Conservation (phyloP, 2,329 filamentous ascomycete species). For the Claviceps fusiformis region DNA sequence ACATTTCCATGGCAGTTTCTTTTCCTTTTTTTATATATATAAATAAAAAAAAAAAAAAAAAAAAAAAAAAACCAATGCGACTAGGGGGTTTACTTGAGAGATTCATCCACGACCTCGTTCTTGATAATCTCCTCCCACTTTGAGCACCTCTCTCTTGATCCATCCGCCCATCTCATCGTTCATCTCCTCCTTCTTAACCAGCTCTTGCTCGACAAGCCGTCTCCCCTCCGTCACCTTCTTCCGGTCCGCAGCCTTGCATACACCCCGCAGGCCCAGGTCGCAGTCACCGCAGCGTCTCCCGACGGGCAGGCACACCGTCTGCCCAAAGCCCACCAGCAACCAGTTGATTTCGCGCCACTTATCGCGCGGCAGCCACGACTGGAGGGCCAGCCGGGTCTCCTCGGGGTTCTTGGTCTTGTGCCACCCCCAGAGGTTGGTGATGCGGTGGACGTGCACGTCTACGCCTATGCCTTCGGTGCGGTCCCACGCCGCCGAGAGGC, state of each 20-base stretch:
- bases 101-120: neutral
- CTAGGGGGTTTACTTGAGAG: no score
- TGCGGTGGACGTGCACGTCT: slow-evolving; percentile 88
- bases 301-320: slow-evolving; percentile 72
- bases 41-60: no score
- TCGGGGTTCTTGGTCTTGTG: slow-evolving; percentile 70
- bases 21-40: no score
- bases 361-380: slow-evolving; percentile 72
- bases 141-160: slow-evolving; percentile 14
- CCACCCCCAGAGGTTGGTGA: slow-evolving; percentile 92
- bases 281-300: slow-evolving; percentile 76
- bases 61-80: no score
- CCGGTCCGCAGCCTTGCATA: slow-evolving; percentile 62
- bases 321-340: slow-evolving; percentile 75
- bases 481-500: slow-evolving; percentile 58
- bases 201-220: slow-evolving; percentile 24
- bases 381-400: slow-evolving; percentile 60
- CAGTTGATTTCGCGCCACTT: slow-evolving; percentile 89
- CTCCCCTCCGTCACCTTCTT: slow-evolving; percentile 46
- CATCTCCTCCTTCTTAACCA: no score
- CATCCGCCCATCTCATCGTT: slow-evolving; percentile 11
- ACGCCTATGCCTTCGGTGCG: slow-evolving; percentile 69
- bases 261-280: slow-evolving; percentile 57
- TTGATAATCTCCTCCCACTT: slow-evolving; percentile 12
- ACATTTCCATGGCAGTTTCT: no score